Evolutionary conservation across 2,329 filamentous ascomycete species (phyloP).

Genomic region (Sarocladiaceae sp.): DNA sequence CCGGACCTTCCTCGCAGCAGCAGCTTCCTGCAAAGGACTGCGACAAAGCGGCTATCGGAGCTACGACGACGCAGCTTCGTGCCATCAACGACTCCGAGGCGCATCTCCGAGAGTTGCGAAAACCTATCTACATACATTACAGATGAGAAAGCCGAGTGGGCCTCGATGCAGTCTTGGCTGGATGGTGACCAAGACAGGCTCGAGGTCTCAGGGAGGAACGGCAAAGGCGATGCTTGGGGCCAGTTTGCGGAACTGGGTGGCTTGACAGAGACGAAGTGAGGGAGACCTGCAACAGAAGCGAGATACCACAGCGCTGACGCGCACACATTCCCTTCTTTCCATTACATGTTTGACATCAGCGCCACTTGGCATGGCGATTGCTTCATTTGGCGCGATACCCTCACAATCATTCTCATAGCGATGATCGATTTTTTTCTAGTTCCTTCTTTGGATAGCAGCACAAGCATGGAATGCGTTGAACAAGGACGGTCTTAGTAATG

Average conservation of each 20-base stretch:
- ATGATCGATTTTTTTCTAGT: not conserved
- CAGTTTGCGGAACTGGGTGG: conserved; percentile 44
- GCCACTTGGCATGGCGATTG: conserved; percentile 3
- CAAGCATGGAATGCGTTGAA: not conserved
- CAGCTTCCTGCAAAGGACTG: not conserved
- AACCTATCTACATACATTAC: conserved; percentile 22
- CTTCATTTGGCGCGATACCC: conserved; percentile 11
- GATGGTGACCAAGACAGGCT: conserved; percentile 18
- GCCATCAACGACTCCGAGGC: not conserved
- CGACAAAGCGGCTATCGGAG: not conserved
- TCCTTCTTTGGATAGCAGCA: not conserved
- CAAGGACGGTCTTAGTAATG: too few species aligned
- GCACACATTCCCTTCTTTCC: not conserved
- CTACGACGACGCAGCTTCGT: not conserved
- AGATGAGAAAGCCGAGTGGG: conserved; percentile 30
- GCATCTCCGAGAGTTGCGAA: conserved; percentile 15
- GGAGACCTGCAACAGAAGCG: conserved; percentile 3
- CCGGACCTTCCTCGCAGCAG: not conserved
- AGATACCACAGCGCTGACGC: not conserved
- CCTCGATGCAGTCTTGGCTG: conserved; percentile 32
- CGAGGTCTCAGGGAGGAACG: conserved; percentile 16
- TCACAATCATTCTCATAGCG: not conserved
- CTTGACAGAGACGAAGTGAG: conserved; percentile 31
- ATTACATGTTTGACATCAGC: too few species aligned
- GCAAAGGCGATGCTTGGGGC: conserved; percentile 31